Evolutionary conservation across 768 basidiomycete species (phyloP).

Genomic region (Russula olivacea): DNA sequence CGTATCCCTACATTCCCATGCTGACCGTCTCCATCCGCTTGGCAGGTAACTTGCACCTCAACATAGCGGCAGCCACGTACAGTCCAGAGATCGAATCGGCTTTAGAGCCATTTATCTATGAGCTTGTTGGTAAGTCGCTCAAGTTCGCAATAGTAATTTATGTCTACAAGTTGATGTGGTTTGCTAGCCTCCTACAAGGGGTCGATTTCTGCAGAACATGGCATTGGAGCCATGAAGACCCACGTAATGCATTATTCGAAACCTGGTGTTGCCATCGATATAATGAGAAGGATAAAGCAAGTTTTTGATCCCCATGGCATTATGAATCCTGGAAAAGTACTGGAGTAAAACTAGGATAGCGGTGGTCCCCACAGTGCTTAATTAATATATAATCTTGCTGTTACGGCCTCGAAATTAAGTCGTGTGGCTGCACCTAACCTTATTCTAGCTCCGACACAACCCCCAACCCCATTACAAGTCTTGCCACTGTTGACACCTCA

Average conservation of each 20-base stretch:
- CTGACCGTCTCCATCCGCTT: constrained; percentile 6
- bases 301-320: constrained; percentile 88
- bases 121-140: constrained; percentile 67
- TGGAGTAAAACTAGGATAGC: constrained; percentile 31
- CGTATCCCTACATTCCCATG: constrained; percentile 28
- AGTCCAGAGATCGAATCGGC: constrained; percentile 77
- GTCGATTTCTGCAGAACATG: constrained; percentile 96
- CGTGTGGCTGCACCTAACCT: constrained; percentile 27
- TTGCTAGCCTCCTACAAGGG: constrained; percentile 65
- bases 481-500: constrained; percentile 8
- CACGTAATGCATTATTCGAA: constrained; percentile 88
- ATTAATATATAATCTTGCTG: not conserved
- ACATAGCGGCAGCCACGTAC: constrained; percentile 79
- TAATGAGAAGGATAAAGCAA: constrained; percentile 87
- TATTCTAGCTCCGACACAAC: constrained; percentile 27
- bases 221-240: constrained; percentile 93
- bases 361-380: not conserved
- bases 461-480: constrained; percentile 28
- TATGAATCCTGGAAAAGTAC: constrained; percentile 87
- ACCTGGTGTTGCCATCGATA: constrained; percentile 63
- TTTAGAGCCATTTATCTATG: constrained; percentile 93
- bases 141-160: not conserved
- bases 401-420: not conserved
- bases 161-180: constrained; percentile 9
- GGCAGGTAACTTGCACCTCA: constrained; percentile 88